Evolutionary conservation across 192 early-diverging fungal genomes (phyloP), one percentile per base, ranked within the genome.

Genomic region (Phlyctochytrium planicorne): DNA sequence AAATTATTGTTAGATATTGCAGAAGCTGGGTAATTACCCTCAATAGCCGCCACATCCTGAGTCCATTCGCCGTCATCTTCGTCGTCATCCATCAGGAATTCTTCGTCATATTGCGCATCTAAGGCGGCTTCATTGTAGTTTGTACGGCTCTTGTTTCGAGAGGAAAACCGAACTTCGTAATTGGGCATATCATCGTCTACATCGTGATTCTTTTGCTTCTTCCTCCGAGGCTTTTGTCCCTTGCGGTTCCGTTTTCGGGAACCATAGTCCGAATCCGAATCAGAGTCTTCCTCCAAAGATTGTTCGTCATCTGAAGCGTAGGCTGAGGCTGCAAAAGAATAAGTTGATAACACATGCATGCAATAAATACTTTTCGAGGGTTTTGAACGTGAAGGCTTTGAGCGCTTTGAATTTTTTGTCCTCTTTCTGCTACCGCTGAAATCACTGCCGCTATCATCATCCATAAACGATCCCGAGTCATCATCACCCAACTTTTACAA

Each of bases 171-270:
- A 2, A 62, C 55, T 36, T 34, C 66, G 62, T 71, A 2, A 70
- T 78, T 78, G 74, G 62, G 57, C 20, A 1, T 34, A 71, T 62
- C 71, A 55, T 29, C 59, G 32, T 30, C 78, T 62, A 34, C 85
- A 78, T 70, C 77, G 72, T n/a, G 87, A 85, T n/a, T 77, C 77
- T 67, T 87, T 77, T 16, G 74, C 81, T 60, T 88, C 84, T 27
- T 82, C 75, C 40, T 4, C 3, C 27, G 37, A 57, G 63, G 75
- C 73, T 62, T 76, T 50, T 35, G 36, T 24, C 20, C 67, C 32
- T 25, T 63, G 32, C 32, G 81, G 72, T 3, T 80, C 70, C 29
- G 77, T 65, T 16, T 82, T 72, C 32, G 30, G 30, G 25, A 65
- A 52, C 60, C 52, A 56, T 30, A 80, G 30, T 30, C 71, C 67